A percentile compares a stretch with the other conserved stretches of the same genome.
phyloP scores from a whole-genome alignment of 805 yeast species.

The Isabelozyma heimii region DNA sequence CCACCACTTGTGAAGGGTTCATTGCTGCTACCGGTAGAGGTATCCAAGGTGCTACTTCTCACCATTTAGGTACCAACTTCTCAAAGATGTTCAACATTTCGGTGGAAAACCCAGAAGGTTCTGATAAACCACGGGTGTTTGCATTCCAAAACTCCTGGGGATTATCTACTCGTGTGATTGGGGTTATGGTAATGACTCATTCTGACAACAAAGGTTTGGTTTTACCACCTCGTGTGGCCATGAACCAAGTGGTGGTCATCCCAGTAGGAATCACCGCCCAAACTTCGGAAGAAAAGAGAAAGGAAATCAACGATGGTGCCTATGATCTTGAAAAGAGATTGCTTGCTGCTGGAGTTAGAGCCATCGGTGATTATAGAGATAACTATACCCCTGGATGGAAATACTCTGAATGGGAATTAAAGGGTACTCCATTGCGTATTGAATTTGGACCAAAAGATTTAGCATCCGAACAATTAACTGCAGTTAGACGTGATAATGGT shows the following conservation, averaged over 20 bases:
- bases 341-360: slow-evolving; percentile 64
- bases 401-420: slow-evolving; percentile 94
- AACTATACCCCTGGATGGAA: slow-evolving; percentile 99
- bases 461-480: slow-evolving; percentile 72
- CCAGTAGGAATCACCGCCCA: slow-evolving; percentile 94
- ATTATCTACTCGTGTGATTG: slow-evolving; percentile 94
- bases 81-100: slow-evolving; percentile 96
- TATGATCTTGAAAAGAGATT: slow-evolving; percentile 64
- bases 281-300: slow-evolving; percentile 73
- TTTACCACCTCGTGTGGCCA: slow-evolving; percentile 95
- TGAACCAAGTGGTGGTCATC: slow-evolving; percentile 84
- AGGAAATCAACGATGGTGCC: slow-evolving; percentile 68
- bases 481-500: slow-evolving; percentile 91
- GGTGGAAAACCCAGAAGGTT: slow-evolving; percentile 93
- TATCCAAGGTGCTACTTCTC: slow-evolving; percentile 99
- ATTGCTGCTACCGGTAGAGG: slow-evolving; percentile 99
- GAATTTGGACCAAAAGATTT: slow-evolving; percentile 97
- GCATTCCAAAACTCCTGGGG: slow-evolving; percentile 99
- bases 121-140: slow-evolving; percentile 78
- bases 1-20: slow-evolving; percentile 95
- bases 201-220: slow-evolving; percentile 98
- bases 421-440: slow-evolving; percentile 90
- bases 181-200: slow-evolving; percentile 99
- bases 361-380: slow-evolving; percentile 82
- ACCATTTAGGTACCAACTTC: slow-evolving; percentile 96